A percentile compares a stretch with the other conserved stretches of the same genome.
phyloP scores from a whole-genome alignment of 768 basidiomycete species.

The Trametes villosa region DNA sequence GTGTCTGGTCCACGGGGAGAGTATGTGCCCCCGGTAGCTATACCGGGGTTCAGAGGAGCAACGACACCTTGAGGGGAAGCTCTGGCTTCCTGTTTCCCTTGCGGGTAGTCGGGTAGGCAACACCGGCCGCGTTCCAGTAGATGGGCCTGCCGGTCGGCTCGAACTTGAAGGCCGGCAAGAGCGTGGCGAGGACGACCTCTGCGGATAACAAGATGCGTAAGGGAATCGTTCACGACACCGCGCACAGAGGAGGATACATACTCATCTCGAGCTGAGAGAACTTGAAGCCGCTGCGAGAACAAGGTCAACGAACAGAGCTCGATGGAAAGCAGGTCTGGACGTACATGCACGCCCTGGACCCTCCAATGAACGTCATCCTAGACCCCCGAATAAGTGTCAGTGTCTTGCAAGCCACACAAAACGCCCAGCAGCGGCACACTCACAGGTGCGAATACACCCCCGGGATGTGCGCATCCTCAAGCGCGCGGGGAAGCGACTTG shows the following conservation, averaged over 20 bases:
- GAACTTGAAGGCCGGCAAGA: neutral
- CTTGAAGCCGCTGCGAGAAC: conserved; percentile 25
- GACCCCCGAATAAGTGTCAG: neutral
- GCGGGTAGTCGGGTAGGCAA: neutral
- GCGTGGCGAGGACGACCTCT: neutral
- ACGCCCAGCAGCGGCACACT: neutral
- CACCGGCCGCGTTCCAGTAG: neutral
- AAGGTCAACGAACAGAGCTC: neutral
- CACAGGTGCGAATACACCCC: conserved; percentile 22
- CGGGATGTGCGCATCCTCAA: conserved; percentile 14
- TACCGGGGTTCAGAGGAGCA: no score
- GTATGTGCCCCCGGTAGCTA: no score
- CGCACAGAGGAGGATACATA: neutral
- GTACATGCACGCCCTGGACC: conserved; percentile 29
- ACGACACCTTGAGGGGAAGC: neutral
- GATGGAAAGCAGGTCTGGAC: neutral
- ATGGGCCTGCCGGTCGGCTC: neutral
- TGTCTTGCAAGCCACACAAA: no score
- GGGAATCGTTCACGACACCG: neutral
- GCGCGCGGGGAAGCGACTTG: conserved; percentile 3
- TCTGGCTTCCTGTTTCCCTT: neutral
- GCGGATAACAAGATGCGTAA: neutral
- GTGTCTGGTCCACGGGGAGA: no score
- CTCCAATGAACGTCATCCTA: conserved; percentile 33
- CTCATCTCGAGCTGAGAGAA: conserved; percentile 31